A percentile compares a stretch with the other conserved stretches of the same genome.
These are phyloP conservation scores for Mycena rebaudengoi DNA, from an alignment of 768 basidiomycete species.

Conservation along the genomic window DNA sequence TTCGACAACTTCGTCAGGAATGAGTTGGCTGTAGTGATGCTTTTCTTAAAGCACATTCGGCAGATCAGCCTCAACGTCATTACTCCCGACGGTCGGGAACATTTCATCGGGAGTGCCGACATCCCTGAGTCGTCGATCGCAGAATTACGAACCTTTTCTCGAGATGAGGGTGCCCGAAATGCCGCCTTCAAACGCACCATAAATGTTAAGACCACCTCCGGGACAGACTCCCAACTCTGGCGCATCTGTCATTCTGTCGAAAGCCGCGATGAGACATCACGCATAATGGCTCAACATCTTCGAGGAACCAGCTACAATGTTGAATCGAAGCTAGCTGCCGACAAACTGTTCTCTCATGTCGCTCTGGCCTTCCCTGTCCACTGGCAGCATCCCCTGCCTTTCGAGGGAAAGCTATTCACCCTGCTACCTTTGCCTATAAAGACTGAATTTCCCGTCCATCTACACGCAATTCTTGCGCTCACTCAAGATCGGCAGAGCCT, in stretches of 20 bases:
- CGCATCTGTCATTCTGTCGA: conserved; percentile 28
- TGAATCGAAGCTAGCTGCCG: conserved; percentile 25
- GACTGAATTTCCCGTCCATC: conserved; percentile 40
- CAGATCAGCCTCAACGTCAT: conserved; percentile 37
- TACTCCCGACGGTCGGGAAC: conserved; percentile 17
- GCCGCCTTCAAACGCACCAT: conserved; percentile 25
- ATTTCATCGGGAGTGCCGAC: conserved; percentile 24
- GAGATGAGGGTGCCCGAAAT: conserved; percentile 9
- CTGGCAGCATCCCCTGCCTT: neutral
- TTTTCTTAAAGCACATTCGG: conserved; percentile 37
- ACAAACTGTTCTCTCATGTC: conserved; percentile 40
- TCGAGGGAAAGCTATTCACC: conserved; percentile 40
- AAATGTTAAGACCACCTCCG: neutral
- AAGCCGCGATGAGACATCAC: conserved; percentile 17
- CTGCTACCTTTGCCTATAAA: conserved; percentile 42
- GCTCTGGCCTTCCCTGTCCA: conserved; percentile 32
- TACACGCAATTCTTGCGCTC: conserved; percentile 42
- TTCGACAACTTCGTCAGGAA: conserved; percentile 36
- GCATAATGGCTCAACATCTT: conserved; percentile 17
- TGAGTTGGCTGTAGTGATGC: conserved; percentile 33
- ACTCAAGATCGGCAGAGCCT: conserved; percentile 40
- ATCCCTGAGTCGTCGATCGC: conserved; percentile 23
- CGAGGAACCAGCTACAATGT: conserved; percentile 30
- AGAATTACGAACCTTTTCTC: conserved; percentile 21
- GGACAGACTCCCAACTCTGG: conserved; percentile 29